phyloP scores from a whole-genome alignment of 106 monocot species.

The Acorus gramineus region DNA sequence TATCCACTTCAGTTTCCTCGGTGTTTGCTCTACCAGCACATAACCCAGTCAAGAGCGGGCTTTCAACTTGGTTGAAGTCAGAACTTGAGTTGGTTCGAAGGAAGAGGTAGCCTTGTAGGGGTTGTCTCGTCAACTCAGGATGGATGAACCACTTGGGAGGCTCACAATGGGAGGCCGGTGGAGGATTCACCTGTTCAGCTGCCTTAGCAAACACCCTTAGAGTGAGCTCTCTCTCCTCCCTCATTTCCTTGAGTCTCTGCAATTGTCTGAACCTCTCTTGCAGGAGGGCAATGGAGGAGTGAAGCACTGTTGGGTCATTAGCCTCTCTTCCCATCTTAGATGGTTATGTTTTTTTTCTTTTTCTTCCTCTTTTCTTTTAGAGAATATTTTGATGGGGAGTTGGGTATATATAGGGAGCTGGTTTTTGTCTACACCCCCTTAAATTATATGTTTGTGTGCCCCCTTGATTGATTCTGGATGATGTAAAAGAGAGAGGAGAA shows the following conservation, averaged over 20 bases:
- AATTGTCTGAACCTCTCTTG: conserved; percentile 68
- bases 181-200: no score
- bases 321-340: no score
- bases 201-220: conserved; percentile 3
- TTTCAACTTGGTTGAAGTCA: no score
- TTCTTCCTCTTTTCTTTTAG: no score
- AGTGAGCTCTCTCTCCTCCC: conserved; percentile 39
- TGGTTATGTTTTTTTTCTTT: no score
- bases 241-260: conserved; percentile 48
- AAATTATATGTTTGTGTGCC: conserved; percentile 1
- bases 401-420: neutral
- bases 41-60: conserved; percentile 5
- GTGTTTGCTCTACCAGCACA: neutral
- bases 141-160: conserved; percentile 40
- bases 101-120: neutral
- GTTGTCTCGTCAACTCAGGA: conserved; percentile 21
- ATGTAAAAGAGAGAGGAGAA: conserved; percentile 7
- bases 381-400: neutral
- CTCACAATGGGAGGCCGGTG: neutral
- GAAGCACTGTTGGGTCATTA: neutral
- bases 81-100: neutral
- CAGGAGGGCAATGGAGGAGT: conserved; percentile 59
- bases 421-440: neutral
- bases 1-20: conserved; percentile 41
- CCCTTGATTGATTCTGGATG: conserved; percentile 13